Base-by-base conservation (phyloP, 805 yeast species). In the Limtongia smithiae region DNA sequence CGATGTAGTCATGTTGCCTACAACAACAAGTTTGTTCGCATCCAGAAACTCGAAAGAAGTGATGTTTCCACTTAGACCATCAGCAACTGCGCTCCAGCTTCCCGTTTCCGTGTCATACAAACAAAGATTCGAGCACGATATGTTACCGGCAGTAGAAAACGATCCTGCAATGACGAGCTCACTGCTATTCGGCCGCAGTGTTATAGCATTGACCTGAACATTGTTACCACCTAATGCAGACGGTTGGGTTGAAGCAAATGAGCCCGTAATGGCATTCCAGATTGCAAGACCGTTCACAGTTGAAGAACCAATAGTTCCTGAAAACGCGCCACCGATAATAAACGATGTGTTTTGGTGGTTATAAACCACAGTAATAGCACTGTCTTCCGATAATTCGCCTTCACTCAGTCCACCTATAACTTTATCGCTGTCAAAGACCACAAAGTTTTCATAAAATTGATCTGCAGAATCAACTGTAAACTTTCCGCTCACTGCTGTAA, bases 161-260 rank as follows among this genome's bases (percentile, higher is more conserved):
- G 76, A 71, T 21, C 97, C 96, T 34, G 85, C 95, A 11, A 85
- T 85, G 27, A 82, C 71, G 24, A 88, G 66, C 17, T 71, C 59
- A 1, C 74, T 68, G 6, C 68, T 46, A 25, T 72, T 69, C 25
- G 65, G 67, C 21, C 69, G 70, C 28, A 74, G 71, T 30, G 69
- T 68, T 15, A 74, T 55, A 15, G 65, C 65, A 44, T 71, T 70
- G 12, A 80, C 72, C 6, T 64, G 60, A n/a, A 70, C 67, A 3
- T 56, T 54, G 3, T 69, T 67, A 9, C 71, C 64, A 2, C 75
- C 65, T 7, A 65, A 46, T 7, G 69, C 68, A 0, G 80, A 74
- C 14, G 83, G 83, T 59, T 79, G 83, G 35, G 65, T 59, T 2
- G 66, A 57, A 0, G 79, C 61, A 24, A 80, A 61, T 2, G 75